Conservation (phyloP, 163 green algal species). For the Dunaliella salina region DNA sequence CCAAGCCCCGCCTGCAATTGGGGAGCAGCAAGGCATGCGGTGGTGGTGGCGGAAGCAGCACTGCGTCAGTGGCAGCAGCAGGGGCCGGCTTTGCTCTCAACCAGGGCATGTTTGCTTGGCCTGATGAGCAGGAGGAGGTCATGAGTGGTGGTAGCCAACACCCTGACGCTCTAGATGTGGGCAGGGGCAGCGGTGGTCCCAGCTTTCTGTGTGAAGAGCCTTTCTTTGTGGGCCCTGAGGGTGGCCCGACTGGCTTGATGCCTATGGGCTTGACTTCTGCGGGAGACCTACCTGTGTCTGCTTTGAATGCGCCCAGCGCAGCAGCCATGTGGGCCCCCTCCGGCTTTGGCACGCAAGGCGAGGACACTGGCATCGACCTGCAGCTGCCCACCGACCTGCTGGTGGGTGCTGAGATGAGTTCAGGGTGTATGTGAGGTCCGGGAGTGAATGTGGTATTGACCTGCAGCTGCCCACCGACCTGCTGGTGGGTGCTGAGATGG, state of each 20-base stretch:
- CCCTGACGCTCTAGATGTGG: too few species aligned
- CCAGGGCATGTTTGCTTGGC: neutral
- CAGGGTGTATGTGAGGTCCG: too few species aligned
- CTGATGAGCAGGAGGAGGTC: neutral
- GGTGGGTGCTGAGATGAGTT: too few species aligned
- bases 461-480: too few species aligned
- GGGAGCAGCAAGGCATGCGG: neutral
- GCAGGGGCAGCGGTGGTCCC: neutral
- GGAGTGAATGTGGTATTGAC: too few species aligned
- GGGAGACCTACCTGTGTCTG: neutral
- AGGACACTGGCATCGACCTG: neutral
- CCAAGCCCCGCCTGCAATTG: neutral
- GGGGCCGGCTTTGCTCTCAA: too few species aligned
- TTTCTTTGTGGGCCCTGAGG: neutral
- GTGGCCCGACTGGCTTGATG: neutral
- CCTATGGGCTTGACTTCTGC: neutral
- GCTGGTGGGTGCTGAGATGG: too few species aligned
- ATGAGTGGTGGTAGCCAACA: neutral
- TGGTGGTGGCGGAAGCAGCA: neutral
- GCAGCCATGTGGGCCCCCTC: neutral
- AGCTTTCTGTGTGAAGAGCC: neutral
- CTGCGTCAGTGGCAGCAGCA: neutral
- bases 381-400: neutral
- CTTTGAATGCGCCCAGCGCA: too few species aligned
- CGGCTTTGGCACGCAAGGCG: neutral